Base-by-base conservation (phyloP, 768 basidiomycete species). In the Hygrocybe coccinea region DNA sequence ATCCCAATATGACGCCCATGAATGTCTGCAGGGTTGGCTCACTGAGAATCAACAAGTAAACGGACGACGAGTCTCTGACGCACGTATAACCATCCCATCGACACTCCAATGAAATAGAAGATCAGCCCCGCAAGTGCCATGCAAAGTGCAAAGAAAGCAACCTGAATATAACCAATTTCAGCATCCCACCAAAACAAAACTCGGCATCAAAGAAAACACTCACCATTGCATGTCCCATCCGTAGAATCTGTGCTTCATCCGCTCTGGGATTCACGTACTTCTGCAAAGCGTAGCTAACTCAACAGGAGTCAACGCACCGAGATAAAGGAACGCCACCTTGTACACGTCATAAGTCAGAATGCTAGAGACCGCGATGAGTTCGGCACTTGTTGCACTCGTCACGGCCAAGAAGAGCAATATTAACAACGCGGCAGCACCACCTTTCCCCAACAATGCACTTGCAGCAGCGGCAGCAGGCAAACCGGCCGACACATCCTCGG, bases 21-120 rank as follows among this genome's bases (percentile, higher is more conserved):
- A 91, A 90, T 5, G 85, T 88, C 88, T 89, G 55, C 17, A 52
- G 10, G 19, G 24, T 5, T 46, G 48, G 6, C 29, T n/a, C 29
- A 8, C 4, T 29, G 29, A 29, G 29, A 10, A 11, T 38, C 8
- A 47, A 29, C 43, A 48, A 48, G 52, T 36, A 9, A 45, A 24
- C 14, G n/a, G 3, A n/a, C 5, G 39, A 24, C n/a, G 35, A 14
- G 24, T 17, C n/a, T 35, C 25, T 25, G 2, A 77, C 86, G 49
- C 60, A 90, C 87, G 61, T 94, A 94, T 54, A 95, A 84, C 90
- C 91, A 95, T 19, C 92, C 92, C 87, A 95, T 87, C 22, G 87
- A 90, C 24, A 95, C 85, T 6, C 92, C 92, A 59, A 94, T 91
- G 67, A 88, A 93, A 71, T 76, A 91, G 76, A 95, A 95, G 50